Conservation (phyloP, 257 asterid species). For the Linderniella brevidens region DNA sequence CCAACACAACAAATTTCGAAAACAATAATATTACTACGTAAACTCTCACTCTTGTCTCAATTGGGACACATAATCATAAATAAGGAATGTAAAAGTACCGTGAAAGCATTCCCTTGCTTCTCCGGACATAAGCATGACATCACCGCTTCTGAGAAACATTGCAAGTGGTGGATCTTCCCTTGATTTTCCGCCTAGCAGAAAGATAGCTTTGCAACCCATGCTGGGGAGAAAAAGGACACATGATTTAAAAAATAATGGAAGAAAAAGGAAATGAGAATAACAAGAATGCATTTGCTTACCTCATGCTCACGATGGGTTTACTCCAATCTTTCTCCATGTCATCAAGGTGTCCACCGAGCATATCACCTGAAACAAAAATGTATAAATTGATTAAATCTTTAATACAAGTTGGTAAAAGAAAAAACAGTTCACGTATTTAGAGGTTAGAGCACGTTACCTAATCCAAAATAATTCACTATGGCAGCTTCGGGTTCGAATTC, state of each 20-base stretch:
- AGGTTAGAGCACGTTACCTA: slow-evolving; percentile 23
- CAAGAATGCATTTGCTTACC: slow-evolving; percentile 24
- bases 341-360: slow-evolving; percentile 96
- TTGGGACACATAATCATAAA: no score
- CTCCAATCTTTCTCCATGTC: slow-evolving; percentile 99
- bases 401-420: background rate
- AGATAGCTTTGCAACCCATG: slow-evolving; percentile 93
- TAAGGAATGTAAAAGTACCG: slow-evolving; percentile 25
- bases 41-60: no score
- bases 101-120: slow-evolving; percentile 95
- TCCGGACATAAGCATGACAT: slow-evolving; percentile 78
- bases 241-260: slow-evolving; percentile 1
- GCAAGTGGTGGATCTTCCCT: slow-evolving; percentile 65
- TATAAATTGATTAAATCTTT: background rate
- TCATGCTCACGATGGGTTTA: slow-evolving; percentile 94
- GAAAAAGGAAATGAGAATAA: background rate
- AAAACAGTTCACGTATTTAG: background rate
- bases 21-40: no score
- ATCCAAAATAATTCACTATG: slow-evolving; percentile 79
- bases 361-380: slow-evolving; percentile 40
- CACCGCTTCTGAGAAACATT: slow-evolving; percentile 92
- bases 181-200: slow-evolving; percentile 85
- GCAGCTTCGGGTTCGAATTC: slow-evolving; percentile 92
- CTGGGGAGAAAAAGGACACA: slow-evolving; percentile 17
- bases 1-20: background rate